phyloP scores from a whole-genome alignment of 1,284 basidiomycete genomes.

The Cryptococcus floricola region DNA sequence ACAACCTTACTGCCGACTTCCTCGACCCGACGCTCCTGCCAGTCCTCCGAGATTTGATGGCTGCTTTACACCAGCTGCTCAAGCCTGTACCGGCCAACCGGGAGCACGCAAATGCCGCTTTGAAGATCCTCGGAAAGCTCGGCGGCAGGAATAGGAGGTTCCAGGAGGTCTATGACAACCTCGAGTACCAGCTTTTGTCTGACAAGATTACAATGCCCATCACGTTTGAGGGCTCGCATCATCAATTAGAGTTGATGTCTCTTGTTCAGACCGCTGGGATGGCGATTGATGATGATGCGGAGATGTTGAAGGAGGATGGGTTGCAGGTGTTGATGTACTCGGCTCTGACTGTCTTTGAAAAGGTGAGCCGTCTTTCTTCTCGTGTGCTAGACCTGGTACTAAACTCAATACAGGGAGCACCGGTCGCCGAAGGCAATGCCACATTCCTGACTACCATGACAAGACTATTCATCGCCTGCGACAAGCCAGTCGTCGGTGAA shows the following conservation, averaged over 20 bases:
- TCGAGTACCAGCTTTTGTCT: slow-evolving; percentile 68
- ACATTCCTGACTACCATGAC: slow-evolving; percentile 37
- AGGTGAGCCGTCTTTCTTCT: slow-evolving; percentile 54
- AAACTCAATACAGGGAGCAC: slow-evolving; percentile 17
- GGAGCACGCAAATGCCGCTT: slow-evolving; percentile 88
- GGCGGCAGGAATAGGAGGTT: slow-evolving; percentile 91
- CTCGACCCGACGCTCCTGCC: slow-evolving; percentile 94
- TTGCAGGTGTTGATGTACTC: slow-evolving; percentile 75
- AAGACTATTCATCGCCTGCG: slow-evolving; percentile 37
- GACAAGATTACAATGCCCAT: slow-evolving; percentile 67
- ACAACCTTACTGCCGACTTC: slow-evolving; percentile 98
- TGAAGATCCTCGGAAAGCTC: slow-evolving; percentile 94
- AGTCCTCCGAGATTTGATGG: slow-evolving; percentile 90
- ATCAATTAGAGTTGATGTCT: slow-evolving; percentile 67
- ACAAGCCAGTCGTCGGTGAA: slow-evolving; percentile 22
- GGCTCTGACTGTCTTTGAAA: slow-evolving; percentile 67
- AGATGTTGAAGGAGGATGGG: slow-evolving; percentile 67
- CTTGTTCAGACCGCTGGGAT: slow-evolving; percentile 68
- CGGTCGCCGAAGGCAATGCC: slow-evolving; percentile 32
- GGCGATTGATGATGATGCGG: slow-evolving; percentile 60
- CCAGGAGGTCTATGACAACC: slow-evolving; percentile 71
- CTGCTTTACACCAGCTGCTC: slow-evolving; percentile 83
- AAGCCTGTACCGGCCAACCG: slow-evolving; percentile 89
- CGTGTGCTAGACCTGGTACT: background rate
- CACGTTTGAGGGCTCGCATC: slow-evolving; percentile 67